A percentile compares a stretch with the other conserved stretches of the same genome.
phyloP scores from a whole-genome alignment of 2,329 filamentous ascomycete species.

The Cladosporium sp. region DNA sequence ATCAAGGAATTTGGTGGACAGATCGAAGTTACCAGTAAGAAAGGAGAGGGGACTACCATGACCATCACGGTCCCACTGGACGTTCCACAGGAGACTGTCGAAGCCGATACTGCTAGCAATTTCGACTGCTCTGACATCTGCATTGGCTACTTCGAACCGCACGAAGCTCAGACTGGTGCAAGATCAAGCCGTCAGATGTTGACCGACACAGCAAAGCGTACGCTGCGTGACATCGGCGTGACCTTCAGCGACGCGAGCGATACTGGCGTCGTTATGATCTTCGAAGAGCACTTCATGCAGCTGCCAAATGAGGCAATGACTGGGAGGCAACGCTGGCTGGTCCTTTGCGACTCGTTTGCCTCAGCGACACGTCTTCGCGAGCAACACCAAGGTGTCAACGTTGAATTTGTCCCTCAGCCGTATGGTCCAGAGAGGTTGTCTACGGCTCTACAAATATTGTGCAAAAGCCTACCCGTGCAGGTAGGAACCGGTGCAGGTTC shows the following conservation, averaged over 20 bases:
- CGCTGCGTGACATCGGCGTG: neutral
- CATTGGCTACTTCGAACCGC: neutral
- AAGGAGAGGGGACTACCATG: constrained; percentile 20
- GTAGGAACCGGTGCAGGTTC: neutral
- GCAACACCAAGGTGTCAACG: neutral
- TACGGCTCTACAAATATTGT: neutral
- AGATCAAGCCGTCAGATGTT: neutral
- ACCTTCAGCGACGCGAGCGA: neutral
- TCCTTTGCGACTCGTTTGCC: constrained; percentile 2
- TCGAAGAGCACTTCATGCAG: neutral
- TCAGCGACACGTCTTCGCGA: neutral
- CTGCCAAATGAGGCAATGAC: neutral
- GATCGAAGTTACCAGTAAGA: constrained; percentile 40
- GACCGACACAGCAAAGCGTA: neutral
- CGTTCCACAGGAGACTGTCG: neutral
- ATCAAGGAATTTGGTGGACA: constrained; percentile 57
- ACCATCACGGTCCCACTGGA: constrained; percentile 15
- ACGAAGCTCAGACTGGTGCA: neutral
- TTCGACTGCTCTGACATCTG: neutral
- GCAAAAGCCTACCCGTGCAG: neutral
- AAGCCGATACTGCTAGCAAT: no score
- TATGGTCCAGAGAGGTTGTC: constrained; percentile 2
- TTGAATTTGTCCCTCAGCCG: neutral
- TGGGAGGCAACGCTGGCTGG: neutral
- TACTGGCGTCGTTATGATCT: neutral